phyloP scores from a whole-genome alignment of 2,329 filamentous ascomycete genomes.

The Berkeleyomyces rouxiae region DNA sequence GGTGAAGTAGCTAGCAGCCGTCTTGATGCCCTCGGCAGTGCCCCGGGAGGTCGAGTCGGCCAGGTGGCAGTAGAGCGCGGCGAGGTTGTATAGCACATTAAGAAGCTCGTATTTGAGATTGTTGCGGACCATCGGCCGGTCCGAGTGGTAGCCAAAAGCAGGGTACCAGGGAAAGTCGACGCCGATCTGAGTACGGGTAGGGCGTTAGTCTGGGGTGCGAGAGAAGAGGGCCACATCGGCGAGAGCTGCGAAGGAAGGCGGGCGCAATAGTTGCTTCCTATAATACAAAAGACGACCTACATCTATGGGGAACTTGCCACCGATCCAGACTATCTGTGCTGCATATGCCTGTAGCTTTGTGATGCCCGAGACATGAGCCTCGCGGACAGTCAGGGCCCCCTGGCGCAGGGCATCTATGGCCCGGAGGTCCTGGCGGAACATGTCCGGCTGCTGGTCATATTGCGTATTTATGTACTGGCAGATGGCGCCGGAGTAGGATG shows the following conservation, averaged over 20 bases:
- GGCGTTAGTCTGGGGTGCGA: not conserved
- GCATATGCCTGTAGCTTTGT: conserved; percentile 82
- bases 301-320: conserved; percentile 91
- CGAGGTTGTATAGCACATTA: conserved; percentile 86
- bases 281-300: conserved; percentile 29
- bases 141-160: conserved; percentile 74
- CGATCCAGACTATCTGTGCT: conserved; percentile 82
- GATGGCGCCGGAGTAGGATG: conserved; percentile 68
- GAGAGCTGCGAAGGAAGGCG: not conserved
- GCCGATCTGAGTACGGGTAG: conserved; percentile 46
- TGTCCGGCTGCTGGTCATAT: conserved; percentile 97
- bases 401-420: conserved; percentile 67
- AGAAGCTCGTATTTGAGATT: conserved; percentile 70
- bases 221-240: not conserved
- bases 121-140: conserved; percentile 49
- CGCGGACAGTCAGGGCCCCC: conserved; percentile 76
- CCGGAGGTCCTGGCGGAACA: conserved; percentile 77
- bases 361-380: conserved; percentile 74
- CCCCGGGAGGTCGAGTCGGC: conserved; percentile 64
- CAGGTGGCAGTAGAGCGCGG: conserved; percentile 83
- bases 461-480: conserved; percentile 92
- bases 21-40: conserved; percentile 68
- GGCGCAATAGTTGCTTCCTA: not conserved
- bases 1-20: conserved; percentile 79
- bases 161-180: conserved; percentile 96